Evolutionary conservation across 1,284 basidiomycete genomes (phyloP), one percentile per base, ranked within the genome.

Genomic region (Thecaphora thlaspeos): DNA sequence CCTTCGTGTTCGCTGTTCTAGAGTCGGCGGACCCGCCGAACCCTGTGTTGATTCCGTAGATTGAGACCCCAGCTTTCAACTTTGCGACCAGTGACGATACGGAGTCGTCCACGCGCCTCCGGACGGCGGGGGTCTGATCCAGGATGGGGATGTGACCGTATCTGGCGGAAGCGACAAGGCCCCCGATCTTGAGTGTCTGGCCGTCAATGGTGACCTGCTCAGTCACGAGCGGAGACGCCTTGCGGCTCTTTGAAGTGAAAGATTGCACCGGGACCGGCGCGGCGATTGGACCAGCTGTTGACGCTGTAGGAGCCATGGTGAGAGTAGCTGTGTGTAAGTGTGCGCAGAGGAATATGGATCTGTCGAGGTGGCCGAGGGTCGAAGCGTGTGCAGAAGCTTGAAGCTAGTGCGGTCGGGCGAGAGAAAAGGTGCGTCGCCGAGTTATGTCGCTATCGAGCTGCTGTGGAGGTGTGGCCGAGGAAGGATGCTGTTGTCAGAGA

Each of bases 21-120:
- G 70, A 70, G 37, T 72, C 70, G 8, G 71, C 71, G 8, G 62
- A 68, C 9, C 71, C 71, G 28, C 71, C 71, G 26, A 73, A 73
- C 15, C 71, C 71, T 10, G 71, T 72, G 48, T 68, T 68, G 58
- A 66, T 66, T 39, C 62, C 62, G 46, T 66, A 71, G 43, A 71
- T 59, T 39, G 67, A 70, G 49, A 70, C 70, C 42, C 70, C 70
- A 24, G 64, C 61, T 28, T 63, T 53, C 26, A 72, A 61, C 47
- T 67, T 63, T 22, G 61, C 61, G 43, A 63, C 57, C 10, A 72
- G 47, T 2, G 56, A 65, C 22, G 50, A 37, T 28, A 72, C 70
- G 28, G 70, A 70, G 36, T 60, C 67, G 32, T 72, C 64, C 43
- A 72, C 65, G 39, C 70, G 64, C 46, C 61, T 62, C 44, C 56